Evolutionary conservation across 108 stramenopile species (phyloP), one percentile per base, ranked within the genome.

Genomic region (Aurantiochytrium sp.): DNA sequence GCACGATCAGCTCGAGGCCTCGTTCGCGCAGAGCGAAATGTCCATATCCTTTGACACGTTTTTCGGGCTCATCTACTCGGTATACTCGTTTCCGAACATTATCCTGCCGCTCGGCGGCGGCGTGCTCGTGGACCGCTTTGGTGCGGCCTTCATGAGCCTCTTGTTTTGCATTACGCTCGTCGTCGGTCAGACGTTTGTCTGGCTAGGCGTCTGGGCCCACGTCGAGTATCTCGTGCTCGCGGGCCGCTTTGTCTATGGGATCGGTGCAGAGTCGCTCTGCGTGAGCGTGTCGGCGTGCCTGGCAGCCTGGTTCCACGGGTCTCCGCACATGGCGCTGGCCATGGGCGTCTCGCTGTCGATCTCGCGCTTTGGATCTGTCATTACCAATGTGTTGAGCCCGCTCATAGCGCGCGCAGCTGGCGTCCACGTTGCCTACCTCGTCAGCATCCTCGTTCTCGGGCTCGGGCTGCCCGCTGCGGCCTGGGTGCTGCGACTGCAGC

Each of bases 21-120:
- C 27, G 10, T 65, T 32, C 0, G 59, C 27, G 19, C 6, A 34
- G 22, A 10, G 32, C 27, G 15, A 15, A 65, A 52, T 8, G 15
- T 10, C 59, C 10, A 15, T 65, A 17, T 34, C 15, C 0, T 93
- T 91, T 52, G 88, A 91, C 55, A 87, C 87, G n/a, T n/a, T 90
- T 15, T 95, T 93, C 73, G 87, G 85, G 41, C 69, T 94, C 48
- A 90, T 94, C 24, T 94, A 94, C 90, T 94, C 92, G n/a, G 88
- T 93, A 45, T 94, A 94, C 85, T 91, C 92, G 37, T 59, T 92
- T 3, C 95, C 94, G 21, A 95, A 94, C 89, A 87, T 93, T 21
- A 53, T 94, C 27, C 31, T 94, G 17, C 95, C 93, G 4, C 88
- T 95, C 15, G 92, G 94, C 30, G 94, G 94, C 0, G 94, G 94